Evolutionary conservation across 495 filamentous ascomycete genomes (phyloP).

Genomic region (Aspergillus egyptiacus): DNA sequence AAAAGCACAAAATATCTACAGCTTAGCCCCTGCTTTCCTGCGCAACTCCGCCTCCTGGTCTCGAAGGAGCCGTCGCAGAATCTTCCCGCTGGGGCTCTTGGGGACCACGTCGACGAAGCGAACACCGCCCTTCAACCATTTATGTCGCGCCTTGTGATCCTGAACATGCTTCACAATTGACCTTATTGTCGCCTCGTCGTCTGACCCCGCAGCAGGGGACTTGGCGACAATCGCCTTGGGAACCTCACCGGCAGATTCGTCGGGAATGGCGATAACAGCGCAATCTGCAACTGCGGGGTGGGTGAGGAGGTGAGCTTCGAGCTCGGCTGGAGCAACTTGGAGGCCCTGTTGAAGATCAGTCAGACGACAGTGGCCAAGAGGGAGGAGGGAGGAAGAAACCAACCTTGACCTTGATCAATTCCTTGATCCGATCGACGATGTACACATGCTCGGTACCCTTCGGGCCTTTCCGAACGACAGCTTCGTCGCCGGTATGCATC

Average conservation of each 20-base stretch:
- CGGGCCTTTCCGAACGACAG: conserved; percentile 56
- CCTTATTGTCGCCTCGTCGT: conserved; percentile 53
- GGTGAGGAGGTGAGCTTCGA: conserved; percentile 81
- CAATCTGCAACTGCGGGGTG: conserved; percentile 78
- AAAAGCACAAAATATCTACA: conserved; percentile 36
- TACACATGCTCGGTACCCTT: conserved; percentile 69
- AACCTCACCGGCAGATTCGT: conserved; percentile 70
- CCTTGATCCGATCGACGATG: conserved; percentile 86
- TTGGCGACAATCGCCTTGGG: conserved; percentile 88
- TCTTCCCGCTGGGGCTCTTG: conserved; percentile 92
- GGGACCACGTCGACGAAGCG: conserved; percentile 72
- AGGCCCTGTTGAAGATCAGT: conserved; percentile 52
- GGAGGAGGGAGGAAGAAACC: conserved; percentile 10
- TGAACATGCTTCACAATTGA: conserved; percentile 73
- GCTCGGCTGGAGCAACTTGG: conserved; percentile 88
- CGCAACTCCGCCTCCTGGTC: conserved; percentile 71
- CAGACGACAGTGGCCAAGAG: neutral
- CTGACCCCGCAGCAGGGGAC: conserved; percentile 50
- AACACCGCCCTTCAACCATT: conserved; percentile 83
- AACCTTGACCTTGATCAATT: conserved; percentile 92
- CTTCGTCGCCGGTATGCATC: conserved; percentile 85
- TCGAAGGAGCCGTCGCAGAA: conserved; percentile 70
- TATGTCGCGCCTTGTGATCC: conserved; percentile 77
- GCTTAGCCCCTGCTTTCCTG: conserved; percentile 54
- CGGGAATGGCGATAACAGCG: conserved; percentile 74